Evolutionary conservation across 106 monocot species (phyloP).

Genomic region (Dendrobium nobile): DNA sequence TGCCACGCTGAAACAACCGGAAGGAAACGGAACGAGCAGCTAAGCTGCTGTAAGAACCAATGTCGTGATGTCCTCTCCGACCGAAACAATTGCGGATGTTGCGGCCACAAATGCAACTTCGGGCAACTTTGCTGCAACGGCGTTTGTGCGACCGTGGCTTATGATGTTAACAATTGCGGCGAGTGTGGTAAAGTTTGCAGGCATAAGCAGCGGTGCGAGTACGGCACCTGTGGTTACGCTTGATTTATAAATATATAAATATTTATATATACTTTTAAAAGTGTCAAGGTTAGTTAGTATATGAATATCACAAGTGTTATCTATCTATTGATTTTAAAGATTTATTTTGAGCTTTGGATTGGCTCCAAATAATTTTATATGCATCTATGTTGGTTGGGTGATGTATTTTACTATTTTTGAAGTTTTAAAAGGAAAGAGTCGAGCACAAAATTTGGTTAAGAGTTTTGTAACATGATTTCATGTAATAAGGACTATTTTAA

Average conservation of each 20-base stretch:
- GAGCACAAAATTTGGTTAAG: too few species aligned
- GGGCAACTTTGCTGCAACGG: constrained; percentile 64
- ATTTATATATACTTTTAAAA: too few species aligned
- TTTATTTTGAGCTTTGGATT: too few species aligned
- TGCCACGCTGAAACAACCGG: constrained; percentile 10
- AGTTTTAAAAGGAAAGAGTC: too few species aligned
- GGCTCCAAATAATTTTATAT: too few species aligned
- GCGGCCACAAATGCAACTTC: constrained; percentile 44
- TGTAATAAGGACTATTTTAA: too few species aligned
- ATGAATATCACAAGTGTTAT: too few species aligned
- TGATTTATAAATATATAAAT: background rate
- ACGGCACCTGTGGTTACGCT: constrained; percentile 59
- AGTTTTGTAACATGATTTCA: too few species aligned
- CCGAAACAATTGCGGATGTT: constrained; percentile 51
- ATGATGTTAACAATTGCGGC: constrained; percentile 59
- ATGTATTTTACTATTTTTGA: too few species aligned
- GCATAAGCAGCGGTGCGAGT: constrained; percentile 32
- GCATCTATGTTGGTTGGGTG: too few species aligned
- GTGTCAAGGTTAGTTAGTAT: too few species aligned
- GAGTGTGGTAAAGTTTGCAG: constrained; percentile 33
- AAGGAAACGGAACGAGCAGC: constrained; percentile 12
- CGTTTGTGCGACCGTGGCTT: constrained; percentile 37
- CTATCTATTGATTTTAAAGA: too few species aligned
- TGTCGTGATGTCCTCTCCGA: constrained; percentile 38
- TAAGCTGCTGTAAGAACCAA: constrained; percentile 34